Base-by-base conservation (phyloP, 352 stramenopile genomes). In the Phytophthora sansomeana region DNA sequence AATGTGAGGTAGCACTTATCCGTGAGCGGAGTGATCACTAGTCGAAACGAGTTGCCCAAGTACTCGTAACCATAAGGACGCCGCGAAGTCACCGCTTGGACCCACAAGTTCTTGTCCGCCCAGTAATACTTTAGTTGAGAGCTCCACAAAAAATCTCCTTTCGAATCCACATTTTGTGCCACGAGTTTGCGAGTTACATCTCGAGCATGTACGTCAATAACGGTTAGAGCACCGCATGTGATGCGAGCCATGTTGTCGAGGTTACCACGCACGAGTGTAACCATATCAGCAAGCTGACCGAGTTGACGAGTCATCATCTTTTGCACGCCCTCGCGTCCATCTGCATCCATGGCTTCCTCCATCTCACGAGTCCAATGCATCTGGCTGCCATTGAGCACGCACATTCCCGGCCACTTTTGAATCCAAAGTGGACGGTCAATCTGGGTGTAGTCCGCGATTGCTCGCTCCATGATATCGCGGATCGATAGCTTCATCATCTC, bases 1-100 rank as follows among this genome's bases (percentile, higher is more conserved):
- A 98, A 78, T 21, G 96, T 98, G 30, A 98, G 55, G 72, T 98
- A 98, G 67, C 95, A 98, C 62, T 98, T 98, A 71, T 98, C 96
- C 0, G 96, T 98, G 24, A 99, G 68, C 3, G 96, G 96, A 4
- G 96, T 99, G 69, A 99, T 98, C 52, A 99, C 96, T 2, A 99
- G 77, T 8, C 96, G 85, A 44, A 97, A 98, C 35, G 91, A 97
- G 60, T 98, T 98, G 6, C 96, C 96, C n/a, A 99, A 69, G 72
- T 99, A 99, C 72, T 99, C 96, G 69, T 98, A 99, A 7, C 92
- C 96, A 69, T 99, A 99, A 5, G 89, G 90, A 5, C 95, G 81
- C 0, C 87, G 75, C 6, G 93, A 95, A 24, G 93, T 96, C 28
- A 98, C 91, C 53, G 96, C 93, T 59, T 98, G 85, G 5, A 91